Base-by-base conservation (phyloP, 129 eudicot species). In the Flaveria bidentis region DNA sequence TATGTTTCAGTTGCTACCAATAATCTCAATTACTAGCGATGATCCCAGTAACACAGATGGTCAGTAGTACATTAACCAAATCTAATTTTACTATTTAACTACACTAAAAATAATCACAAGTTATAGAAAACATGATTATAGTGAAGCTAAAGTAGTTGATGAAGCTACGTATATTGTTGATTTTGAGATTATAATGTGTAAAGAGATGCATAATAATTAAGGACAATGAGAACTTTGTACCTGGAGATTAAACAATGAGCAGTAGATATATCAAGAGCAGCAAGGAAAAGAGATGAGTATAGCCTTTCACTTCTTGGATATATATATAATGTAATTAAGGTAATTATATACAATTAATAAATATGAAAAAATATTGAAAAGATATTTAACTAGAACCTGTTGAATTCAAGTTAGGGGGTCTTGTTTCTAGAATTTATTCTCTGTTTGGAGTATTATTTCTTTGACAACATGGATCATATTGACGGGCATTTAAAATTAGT, bases 321-420 rank as follows among this genome's bases (percentile, higher is more conserved):
- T 61, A 25, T 61, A 25, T 2, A 61, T 61, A 61, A 0, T 61
- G 67, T 12, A 25, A 13, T 14, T 57, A 3, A 22, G 9, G 22
- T 3, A 0, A 45, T 45, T 45, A 45, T 45, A 45, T n/a, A 57
- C 12, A 52, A 5, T 16, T 1, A n/a, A 16, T 1, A n/a, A 16
- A 2, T 52, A 52, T 20, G 14, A 57, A 5, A 5, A 11, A 63
- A 5, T 5, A 30, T 4, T 33, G 11, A 36, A 33, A 33, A 7
- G 3, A n/a, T 6, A 65, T 15, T 33, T 65, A 16, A 16, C 44
- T 65, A 65, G 46, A 33, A 65, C 14, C 4, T 65, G 11, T 8
- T 65, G 49, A 30, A 33, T 65, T 65, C 70, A 65, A 33, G 70
- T 16, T 65, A n/a, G 23, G 2, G 23, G 1, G 70, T 65, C 49